A percentile compares a stretch with the other conserved stretches of the same genome.
Conservation (phyloP, 2,329 filamentous ascomycete species). For the Allantophomopsis cytisporea region DNA sequence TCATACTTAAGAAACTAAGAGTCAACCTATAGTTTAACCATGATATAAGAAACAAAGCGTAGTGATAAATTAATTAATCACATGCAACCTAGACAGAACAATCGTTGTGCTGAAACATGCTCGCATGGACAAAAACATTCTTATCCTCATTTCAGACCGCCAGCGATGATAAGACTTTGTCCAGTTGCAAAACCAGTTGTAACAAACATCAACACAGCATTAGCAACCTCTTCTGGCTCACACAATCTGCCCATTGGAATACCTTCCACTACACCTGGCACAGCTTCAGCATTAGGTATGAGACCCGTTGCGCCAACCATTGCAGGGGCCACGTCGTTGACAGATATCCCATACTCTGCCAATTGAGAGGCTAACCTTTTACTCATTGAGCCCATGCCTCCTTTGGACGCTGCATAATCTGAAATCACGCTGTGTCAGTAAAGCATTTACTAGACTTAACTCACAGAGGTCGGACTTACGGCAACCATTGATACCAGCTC, state of each 20-base stretch:
- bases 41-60: no score
- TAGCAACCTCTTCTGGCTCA: constrained; percentile 28
- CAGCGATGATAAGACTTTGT: constrained; percentile 27
- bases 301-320: constrained; percentile 30
- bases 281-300: constrained; percentile 19
- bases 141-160: constrained; percentile 14
- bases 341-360: constrained; percentile 27
- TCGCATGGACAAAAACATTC: no score
- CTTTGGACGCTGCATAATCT: constrained; percentile 22
- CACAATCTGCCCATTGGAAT: constrained; percentile 30
- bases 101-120: no score
- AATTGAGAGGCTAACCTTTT: constrained; percentile 28
- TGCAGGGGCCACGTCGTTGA: constrained; percentile 32
- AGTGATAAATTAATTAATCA: no score
- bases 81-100: no score
- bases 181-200: constrained; percentile 30
- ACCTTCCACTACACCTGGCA: constrained; percentile 13
- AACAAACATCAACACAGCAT: constrained; percentile 31
- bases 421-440: not conserved
- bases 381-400: constrained; percentile 29
- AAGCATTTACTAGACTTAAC: no score
- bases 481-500: constrained; percentile 13
- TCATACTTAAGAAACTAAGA: no score
- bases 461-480: constrained; percentile 5
- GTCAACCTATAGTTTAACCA: no score